Base-by-base conservation (phyloP, 2,329 filamentous ascomycete species). In the Nigrospora osmanthi region DNA sequence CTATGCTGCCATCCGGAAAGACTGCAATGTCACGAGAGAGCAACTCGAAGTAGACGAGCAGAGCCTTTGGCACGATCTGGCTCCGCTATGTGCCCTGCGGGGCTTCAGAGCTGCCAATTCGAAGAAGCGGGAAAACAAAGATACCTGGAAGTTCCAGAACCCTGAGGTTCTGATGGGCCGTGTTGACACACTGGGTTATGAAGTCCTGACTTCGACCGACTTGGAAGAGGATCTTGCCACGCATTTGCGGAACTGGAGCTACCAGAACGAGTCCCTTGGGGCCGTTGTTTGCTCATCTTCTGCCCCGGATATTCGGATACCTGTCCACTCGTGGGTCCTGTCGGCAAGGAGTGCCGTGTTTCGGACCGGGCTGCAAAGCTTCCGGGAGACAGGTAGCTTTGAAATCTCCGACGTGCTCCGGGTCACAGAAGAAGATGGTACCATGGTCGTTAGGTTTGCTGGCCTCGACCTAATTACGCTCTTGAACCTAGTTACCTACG, bases 1-100 rank as follows among this genome's bases (percentile, higher is more conserved):
- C 0, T 97, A 91, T 68, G 87, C 89, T 32, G 89, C 89, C 3
- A 78, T 95, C 38, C 81, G 93, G 39, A 85, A 85, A 57, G 90
- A 96, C 55, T 88, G 83, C 50, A 82, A 90, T 58, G 81, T 95
- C 28, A 87, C 90, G 45, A 81, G 80, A 42, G 81, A 85, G 34
- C 73, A 80, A 51, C 81, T 95, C 34, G 66, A 71, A 11, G 75
- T 95, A 31, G 73, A 78, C 32, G 72, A 75, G n/a, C 79, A 80
- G 46, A 78, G 72, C 0, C 66, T 97, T 1, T 89, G 86, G 83
- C 72, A 83, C 31, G 85, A 95, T 53, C 50, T 95, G 4, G 72
- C 77, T 30, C 75, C 81, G 0, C 67, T 97, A 6, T 71, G 89
- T 4, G 80, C 83, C 11, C 80, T 96, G 23, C 64, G 69, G 12